Evolutionary conservation across 768 basidiomycete species (phyloP).

Genomic region (Guyanaporus albipodus): DNA sequence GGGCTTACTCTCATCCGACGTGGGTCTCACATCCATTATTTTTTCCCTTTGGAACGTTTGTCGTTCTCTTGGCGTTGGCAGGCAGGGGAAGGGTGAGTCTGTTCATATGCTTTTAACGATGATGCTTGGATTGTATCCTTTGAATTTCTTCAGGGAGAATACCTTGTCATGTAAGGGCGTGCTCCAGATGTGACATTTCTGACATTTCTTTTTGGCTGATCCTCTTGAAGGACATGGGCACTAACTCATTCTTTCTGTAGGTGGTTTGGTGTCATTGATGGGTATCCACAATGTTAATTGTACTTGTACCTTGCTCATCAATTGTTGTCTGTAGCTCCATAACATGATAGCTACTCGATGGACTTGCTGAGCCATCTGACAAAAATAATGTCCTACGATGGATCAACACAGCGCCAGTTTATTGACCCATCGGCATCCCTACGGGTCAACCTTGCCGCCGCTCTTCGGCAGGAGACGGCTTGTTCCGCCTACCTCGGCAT

Average conservation of each 20-base stretch:
- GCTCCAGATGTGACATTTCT: slow-evolving; percentile 74
- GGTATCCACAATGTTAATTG: background rate
- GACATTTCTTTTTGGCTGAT: slow-evolving; percentile 7
- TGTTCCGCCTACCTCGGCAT: background rate
- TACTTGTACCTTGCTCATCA: background rate
- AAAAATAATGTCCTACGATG: no score
- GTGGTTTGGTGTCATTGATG: background rate
- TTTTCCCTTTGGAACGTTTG: slow-evolving; percentile 58
- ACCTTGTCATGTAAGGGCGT: slow-evolving; percentile 51
- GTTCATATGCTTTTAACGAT: slow-evolving; percentile 32
- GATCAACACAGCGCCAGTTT: no score
- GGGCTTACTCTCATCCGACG: slow-evolving; percentile 85
- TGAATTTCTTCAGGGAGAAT: slow-evolving; percentile 96
- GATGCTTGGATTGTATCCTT: slow-evolving; percentile 51
- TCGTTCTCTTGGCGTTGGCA: slow-evolving; percentile 37
- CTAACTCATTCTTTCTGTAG: slow-evolving; percentile 10
- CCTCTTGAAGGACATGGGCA: background rate
- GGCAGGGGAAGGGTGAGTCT: slow-evolving; percentile 20
- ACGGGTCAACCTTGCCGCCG: background rate
- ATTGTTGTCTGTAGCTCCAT: background rate
- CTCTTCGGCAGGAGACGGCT: slow-evolving; percentile 8
- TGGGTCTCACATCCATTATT: slow-evolving; percentile 33
- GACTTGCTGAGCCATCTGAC: no score
- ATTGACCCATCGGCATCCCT: background rate
- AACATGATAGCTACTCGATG: no score